Percentiles rank a stretch among this genome's conserved stretches.
phyloP scores from a whole-genome alignment of 2,329 filamentous ascomycete genomes.

The Bipolaris zeicola region DNA sequence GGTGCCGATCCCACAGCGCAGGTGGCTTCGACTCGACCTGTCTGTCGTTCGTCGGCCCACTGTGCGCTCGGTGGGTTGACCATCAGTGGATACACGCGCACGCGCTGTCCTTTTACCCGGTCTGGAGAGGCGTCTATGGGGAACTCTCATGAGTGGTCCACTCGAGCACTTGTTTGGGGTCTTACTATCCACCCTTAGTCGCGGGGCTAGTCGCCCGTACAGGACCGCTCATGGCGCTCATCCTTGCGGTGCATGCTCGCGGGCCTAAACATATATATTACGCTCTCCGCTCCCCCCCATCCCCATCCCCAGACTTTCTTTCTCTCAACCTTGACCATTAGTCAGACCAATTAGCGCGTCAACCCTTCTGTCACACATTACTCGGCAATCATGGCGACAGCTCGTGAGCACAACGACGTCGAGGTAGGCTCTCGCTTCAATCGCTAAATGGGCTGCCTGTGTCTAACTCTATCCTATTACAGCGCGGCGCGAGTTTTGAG shows the following conservation, averaged over 20 bases:
- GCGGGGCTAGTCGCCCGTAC: slow-evolving; percentile 24
- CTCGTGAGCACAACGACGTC: slow-evolving; percentile 44
- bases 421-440: slow-evolving; percentile 30
- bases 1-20: slow-evolving; percentile 36
- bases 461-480: slow-evolving; percentile 13
- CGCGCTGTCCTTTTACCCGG: slow-evolving; percentile 43
- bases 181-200: slow-evolving; percentile 36
- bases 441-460: not conserved
- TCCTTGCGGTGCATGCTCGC: slow-evolving; percentile 23
- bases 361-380: slow-evolving; percentile 1
- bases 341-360: slow-evolving; percentile 3
- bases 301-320: slow-evolving; percentile 38
- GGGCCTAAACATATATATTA: slow-evolving; percentile 44
- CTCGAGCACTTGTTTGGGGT: slow-evolving; percentile 35
- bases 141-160: slow-evolving; percentile 37
- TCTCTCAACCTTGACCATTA: slow-evolving; percentile 3
- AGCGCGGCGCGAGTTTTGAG: slow-evolving; percentile 32
- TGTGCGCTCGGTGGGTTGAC: slow-evolving; percentile 28
- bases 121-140: slow-evolving; percentile 37
- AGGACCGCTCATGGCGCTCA: slow-evolving; percentile 39
- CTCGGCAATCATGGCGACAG: slow-evolving; percentile 50
- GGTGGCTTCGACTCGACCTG: slow-evolving; percentile 26
- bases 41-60: slow-evolving; percentile 28
- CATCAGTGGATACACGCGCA: slow-evolving; percentile 29
- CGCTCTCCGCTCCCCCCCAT: slow-evolving; percentile 33